Base-by-base conservation (phyloP, 805 yeast species). In the Spathaspora hagerdaliae region DNA sequence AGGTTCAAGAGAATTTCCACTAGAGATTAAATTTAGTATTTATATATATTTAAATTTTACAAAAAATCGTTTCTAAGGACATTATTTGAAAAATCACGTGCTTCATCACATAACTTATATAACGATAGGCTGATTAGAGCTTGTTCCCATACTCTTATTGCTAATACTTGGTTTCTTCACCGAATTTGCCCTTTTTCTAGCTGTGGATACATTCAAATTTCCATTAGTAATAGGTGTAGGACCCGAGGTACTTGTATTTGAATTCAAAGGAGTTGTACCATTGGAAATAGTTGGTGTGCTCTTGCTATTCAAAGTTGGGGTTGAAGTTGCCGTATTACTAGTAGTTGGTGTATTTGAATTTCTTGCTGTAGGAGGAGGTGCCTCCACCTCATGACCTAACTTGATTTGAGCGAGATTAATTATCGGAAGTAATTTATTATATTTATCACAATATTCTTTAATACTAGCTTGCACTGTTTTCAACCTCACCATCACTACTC, bases 331-430 rank as follows among this genome's bases (percentile, higher is more conserved):
- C 9, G 48, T 42, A 33, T 36, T 43, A 10, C 37, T 38, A 24
- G 38, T 41, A 8, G 47, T 19, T 15, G 36, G 10, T 6, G 29
- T 31, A 5, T 35, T 33, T 33, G 37, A 38, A 27, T 36, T 47
- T 15, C 27, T 15, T 27, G 9, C 40, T 6, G 41, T 31, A 12
- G 42, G 45, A n/a, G 71, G 64, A n/a, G 64, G 59, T 10, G 65
- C 71, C 51, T 76, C 81, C 3, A 74, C 80, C 36, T 73, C 77
- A 46, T 74, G 68, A 0, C 82, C 82, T 41, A 72, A 60, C 48
- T 73, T 75, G 31, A 74, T 67, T 54, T 77, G 81, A 1, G 81
- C 67, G 49, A 75, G 66, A 50, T 77, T 67, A 37, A 78, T 73
- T 36, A 78, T 67, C 4, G 83, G 82, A 2, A 76, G 58, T 13